Conservation (phyloP, 2,329 filamentous ascomycete genomes). For the Coniochaeta pulveracea region DNA sequence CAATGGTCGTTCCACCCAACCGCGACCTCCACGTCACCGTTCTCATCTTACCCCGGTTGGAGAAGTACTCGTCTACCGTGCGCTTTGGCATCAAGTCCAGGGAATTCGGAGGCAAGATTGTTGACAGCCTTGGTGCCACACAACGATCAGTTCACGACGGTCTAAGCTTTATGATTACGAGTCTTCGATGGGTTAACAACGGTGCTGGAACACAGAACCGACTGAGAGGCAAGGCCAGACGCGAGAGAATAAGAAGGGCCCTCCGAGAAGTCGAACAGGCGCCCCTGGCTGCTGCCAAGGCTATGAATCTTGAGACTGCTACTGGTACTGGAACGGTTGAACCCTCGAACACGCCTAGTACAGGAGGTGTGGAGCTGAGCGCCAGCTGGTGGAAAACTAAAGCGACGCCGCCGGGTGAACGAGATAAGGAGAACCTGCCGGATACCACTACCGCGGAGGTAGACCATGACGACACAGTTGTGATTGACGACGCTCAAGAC, state of each 20-base stretch:
- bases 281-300: slow-evolving; percentile 20
- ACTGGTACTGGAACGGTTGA: not conserved
- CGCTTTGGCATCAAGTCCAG: slow-evolving; percentile 75
- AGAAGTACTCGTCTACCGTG: slow-evolving; percentile 64
- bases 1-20: slow-evolving; percentile 51
- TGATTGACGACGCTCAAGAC: too few species aligned
- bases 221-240: slow-evolving; percentile 41
- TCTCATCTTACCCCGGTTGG: slow-evolving; percentile 67
- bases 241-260: slow-evolving; percentile 45
- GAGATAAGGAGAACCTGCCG: slow-evolving; percentile 36
- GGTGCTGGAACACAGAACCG: slow-evolving; percentile 52
- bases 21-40: slow-evolving; percentile 82
- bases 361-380: slow-evolving; percentile 6
- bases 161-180: slow-evolving; percentile 76
- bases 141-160: slow-evolving; percentile 54
- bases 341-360: not conserved
- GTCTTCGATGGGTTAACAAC: slow-evolving; percentile 73
- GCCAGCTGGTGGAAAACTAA: slow-evolving; percentile 16
- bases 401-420: slow-evolving; percentile 20
- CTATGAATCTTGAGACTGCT: slow-evolving; percentile 12
- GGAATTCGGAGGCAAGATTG: slow-evolving; percentile 55
- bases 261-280: slow-evolving; percentile 37
- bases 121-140: slow-evolving; percentile 23
- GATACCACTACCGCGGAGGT: slow-evolving; percentile 3
- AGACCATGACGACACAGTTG: too few species aligned